These are phyloP conservation scores for Coniosporium tulheliwenetii DNA, from an alignment of 2,329 filamentous ascomycete genomes.

Conservation along the genomic window DNA sequence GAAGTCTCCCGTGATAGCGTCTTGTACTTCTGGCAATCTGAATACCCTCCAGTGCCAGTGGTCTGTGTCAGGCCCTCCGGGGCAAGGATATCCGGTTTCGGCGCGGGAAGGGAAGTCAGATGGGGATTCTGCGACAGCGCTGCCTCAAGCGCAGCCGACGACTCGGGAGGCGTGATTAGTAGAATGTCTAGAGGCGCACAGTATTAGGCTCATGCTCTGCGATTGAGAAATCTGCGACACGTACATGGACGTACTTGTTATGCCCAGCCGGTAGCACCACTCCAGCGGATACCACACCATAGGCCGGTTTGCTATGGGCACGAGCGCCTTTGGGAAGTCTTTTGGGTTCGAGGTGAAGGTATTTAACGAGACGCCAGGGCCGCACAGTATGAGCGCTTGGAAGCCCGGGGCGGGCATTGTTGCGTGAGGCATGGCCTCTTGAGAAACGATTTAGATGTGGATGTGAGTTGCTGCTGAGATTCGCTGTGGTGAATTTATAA, in stretches of 20 bases:
- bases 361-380: conserved; percentile 65
- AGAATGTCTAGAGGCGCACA: conserved; percentile 28
- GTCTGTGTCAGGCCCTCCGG: conserved; percentile 64
- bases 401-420: conserved; percentile 61
- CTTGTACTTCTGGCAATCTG: conserved; percentile 65
- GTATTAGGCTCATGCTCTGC: no score
- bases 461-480: no score
- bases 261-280: conserved; percentile 68
- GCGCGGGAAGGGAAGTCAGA: conserved; percentile 56
- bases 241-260: conserved; percentile 42
- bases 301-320: conserved; percentile 70
- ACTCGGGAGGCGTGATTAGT: conserved; percentile 40
- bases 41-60: conserved; percentile 77
- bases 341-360: conserved; percentile 70
- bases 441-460: neutral
- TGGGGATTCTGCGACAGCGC: conserved; percentile 66
- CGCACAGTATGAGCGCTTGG: conserved; percentile 70
- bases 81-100: conserved; percentile 59
- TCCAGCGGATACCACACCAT: conserved; percentile 87
- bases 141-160: conserved; percentile 48
- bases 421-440: conserved; percentile 57
- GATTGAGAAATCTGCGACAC: neutral
- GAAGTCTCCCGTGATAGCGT: conserved; percentile 71
- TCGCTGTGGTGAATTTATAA: no score
- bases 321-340: conserved; percentile 66